Percentiles rank a stretch among this genome's conserved stretches.
phyloP scores from a whole-genome alignment of 169 alveolate genomes.

The Pseudocohnilembus persalinus region DNA sequence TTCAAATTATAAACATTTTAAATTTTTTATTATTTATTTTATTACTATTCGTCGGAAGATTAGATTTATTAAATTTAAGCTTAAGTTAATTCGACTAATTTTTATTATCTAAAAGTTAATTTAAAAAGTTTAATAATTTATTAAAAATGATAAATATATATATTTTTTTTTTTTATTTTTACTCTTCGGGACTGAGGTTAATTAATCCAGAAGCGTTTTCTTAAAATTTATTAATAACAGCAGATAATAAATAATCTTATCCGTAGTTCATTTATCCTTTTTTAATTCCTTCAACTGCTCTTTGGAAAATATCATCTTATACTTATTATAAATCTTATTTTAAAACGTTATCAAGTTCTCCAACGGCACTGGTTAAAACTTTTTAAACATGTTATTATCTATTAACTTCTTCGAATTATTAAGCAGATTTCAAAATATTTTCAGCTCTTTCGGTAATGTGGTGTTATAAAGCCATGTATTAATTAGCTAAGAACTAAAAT shows the following conservation, averaged over 20 bases:
- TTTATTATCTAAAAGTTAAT: no score
- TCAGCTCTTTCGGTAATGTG: conserved; percentile 38
- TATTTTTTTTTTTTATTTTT: no score
- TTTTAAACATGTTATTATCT: not conserved
- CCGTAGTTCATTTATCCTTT: conserved; percentile 42
- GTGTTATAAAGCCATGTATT: conserved; percentile 22
- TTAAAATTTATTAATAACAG: conserved; percentile 23
- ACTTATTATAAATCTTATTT: conserved; percentile 18
- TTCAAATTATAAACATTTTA: not conserved
- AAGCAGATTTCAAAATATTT: conserved; percentile 37
- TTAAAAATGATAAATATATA: no score
- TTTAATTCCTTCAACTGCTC: conserved; percentile 41
- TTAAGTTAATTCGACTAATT: not conserved
- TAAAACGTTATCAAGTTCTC: conserved; percentile 18
- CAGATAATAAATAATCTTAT: conserved; percentile 30
- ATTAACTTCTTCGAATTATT: conserved; percentile 38
- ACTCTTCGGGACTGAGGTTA: conserved; percentile 30
- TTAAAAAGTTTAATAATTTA: no score
- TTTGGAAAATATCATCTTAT: conserved; percentile 17
- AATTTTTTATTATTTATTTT: no score
- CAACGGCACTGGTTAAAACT: not conserved
- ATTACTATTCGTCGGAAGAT: not conserved
- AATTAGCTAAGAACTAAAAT: conserved; percentile 33
- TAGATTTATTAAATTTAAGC: not conserved
- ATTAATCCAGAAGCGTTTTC: conserved; percentile 27